phyloP scores from a whole-genome alignment of 305 asterid species.

The Rubia tinctorum region DNA sequence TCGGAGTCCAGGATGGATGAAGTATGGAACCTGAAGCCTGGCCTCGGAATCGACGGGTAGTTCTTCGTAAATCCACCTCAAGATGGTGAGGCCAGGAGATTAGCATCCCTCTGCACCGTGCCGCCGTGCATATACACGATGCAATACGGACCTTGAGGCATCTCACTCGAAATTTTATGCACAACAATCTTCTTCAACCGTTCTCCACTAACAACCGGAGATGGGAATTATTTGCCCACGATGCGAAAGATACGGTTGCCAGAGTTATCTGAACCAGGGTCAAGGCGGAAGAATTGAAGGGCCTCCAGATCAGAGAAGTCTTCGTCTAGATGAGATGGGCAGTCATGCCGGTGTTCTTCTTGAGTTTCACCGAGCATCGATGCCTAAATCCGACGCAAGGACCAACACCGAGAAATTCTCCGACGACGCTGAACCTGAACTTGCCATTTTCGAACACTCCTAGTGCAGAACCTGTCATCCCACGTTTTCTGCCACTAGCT shows the following conservation, averaged over 20 bases:
- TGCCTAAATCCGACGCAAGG: constrained; percentile 85
- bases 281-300: constrained; percentile 74
- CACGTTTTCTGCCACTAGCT: no score
- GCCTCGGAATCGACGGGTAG: constrained; percentile 73
- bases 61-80: constrained; percentile 95
- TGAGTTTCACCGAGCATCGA: constrained; percentile 58
- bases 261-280: constrained; percentile 57
- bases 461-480: no score
- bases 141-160: constrained; percentile 80
- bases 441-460: constrained; percentile 31
- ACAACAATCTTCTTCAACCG: constrained; percentile 70
- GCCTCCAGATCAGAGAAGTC: constrained; percentile 85
- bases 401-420: constrained; percentile 83
- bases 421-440: constrained; percentile 35
- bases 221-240: constrained; percentile 94
- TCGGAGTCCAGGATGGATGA: constrained; percentile 85
- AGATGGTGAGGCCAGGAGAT: constrained; percentile 80
- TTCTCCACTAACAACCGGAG: constrained; percentile 68
- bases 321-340: constrained; percentile 48
- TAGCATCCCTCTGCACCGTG: constrained; percentile 73
- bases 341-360: constrained; percentile 76
- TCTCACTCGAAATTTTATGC: constrained; percentile 58
- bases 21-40: constrained; percentile 82
- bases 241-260: constrained; percentile 81
- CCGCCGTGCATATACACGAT: constrained; percentile 84